These are phyloP conservation scores for Naganishia albida DNA, from an alignment of 1,284 basidiomycete species.

Conservation along the genomic window DNA sequence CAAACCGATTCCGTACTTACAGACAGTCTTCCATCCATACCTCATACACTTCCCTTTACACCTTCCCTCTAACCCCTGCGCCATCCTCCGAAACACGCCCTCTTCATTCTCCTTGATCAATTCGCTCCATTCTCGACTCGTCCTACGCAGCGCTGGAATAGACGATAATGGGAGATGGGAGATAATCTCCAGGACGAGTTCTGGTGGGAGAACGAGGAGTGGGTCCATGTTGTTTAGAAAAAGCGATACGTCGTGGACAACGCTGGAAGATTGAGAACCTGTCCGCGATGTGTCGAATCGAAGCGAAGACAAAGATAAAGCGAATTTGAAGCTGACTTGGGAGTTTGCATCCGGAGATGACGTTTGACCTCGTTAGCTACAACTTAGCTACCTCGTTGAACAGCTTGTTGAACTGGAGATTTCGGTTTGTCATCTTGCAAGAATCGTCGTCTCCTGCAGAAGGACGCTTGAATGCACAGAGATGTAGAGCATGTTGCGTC, in stretches of 20 bases:
- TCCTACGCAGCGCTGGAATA: conserved; percentile 36
- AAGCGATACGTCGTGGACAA: neutral
- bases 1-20: neutral
- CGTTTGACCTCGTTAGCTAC: no score
- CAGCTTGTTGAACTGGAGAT: no score
- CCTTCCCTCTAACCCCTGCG: neutral
- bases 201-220: conserved; percentile 40
- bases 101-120: conserved; percentile 34
- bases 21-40: conserved; percentile 7
- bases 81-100: conserved; percentile 34
- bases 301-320: neutral
- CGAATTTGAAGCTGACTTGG: neutral
- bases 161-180: conserved; percentile 37
- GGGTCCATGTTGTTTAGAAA: conserved; percentile 38
- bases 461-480: no score
- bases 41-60: neutral
- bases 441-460: no score
- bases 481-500: no score
- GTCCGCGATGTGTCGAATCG: neutral
- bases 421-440: no score
- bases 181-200: conserved; percentile 45
- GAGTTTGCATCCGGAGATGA: neutral
- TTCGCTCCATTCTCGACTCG: conserved; percentile 39
- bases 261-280: neutral
- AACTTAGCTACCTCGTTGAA: no score